phyloP scores from a whole-genome alignment of 768 basidiomycete species.

The Pleurotus giganteus region DNA sequence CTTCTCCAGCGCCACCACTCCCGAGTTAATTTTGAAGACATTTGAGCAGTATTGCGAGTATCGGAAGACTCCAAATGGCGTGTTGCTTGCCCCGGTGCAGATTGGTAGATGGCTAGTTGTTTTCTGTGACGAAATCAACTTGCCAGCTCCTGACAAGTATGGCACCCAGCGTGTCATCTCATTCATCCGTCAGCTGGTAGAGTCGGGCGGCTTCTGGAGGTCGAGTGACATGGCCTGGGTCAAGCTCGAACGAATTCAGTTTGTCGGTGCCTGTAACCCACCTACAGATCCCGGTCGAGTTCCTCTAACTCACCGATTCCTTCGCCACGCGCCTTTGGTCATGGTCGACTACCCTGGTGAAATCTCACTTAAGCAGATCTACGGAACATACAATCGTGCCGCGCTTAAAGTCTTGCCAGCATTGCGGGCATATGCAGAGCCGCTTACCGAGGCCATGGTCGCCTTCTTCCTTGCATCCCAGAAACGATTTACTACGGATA shows the following conservation, averaged over 20 bases:
- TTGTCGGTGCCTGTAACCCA: conserved; percentile 98
- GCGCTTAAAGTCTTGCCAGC: conserved; percentile 94
- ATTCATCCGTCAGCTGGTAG: conserved; percentile 95
- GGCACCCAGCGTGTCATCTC: conserved; percentile 99
- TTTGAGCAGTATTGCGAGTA: conserved; percentile 99
- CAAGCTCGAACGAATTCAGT: conserved; percentile 96
- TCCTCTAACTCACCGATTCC: conserved; percentile 95
- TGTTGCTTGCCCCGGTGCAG: conserved; percentile 88
- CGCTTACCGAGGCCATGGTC: conserved; percentile 98
- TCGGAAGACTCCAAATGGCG: conserved; percentile 97
- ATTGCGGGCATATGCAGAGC: conserved; percentile 87
- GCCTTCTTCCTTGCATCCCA: conserved; percentile 93
- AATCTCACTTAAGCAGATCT: conserved; percentile 95
- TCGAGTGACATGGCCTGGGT: conserved; percentile 96
- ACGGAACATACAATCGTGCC: conserved; percentile 96
- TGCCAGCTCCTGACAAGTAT: conserved; percentile 96
- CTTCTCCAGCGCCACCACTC: conserved; percentile 98
- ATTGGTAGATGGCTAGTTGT: conserved; percentile 98
- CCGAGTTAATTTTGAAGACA: conserved; percentile 97
- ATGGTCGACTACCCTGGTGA: conserved; percentile 99
- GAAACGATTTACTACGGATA: conserved; percentile 90
- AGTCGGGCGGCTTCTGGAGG: conserved; percentile 93
- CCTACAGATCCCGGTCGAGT: conserved; percentile 99
- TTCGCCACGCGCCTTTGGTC: conserved; percentile 93
- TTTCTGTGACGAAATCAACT: conserved; percentile 99